phyloP scores from a whole-genome alignment of 2,329 filamentous ascomycete species.

The Arthrobotrys sinensis region DNA sequence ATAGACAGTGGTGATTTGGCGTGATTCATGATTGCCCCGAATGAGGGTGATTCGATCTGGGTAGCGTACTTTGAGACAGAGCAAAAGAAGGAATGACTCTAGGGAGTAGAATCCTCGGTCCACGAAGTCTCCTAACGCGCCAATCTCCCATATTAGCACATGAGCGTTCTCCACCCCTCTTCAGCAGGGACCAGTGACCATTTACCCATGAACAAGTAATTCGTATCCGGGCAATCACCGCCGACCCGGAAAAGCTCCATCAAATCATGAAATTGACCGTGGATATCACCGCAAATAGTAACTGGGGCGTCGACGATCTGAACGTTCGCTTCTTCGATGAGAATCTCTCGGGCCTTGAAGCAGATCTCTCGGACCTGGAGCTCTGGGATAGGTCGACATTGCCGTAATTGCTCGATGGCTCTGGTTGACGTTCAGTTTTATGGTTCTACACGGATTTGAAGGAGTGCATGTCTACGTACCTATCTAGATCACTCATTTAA shows the following conservation, averaged over 20 bases:
- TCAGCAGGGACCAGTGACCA: slow-evolving; percentile 19
- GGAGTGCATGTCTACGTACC: slow-evolving; percentile 71
- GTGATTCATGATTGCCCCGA: slow-evolving; percentile 93
- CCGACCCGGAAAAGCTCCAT: slow-evolving; percentile 97
- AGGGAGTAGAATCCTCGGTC: slow-evolving; percentile 98
- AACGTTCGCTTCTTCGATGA: slow-evolving; percentile 98
- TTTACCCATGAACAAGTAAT: slow-evolving; percentile 94
- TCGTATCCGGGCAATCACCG: slow-evolving; percentile 93
- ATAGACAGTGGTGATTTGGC: slow-evolving; percentile 97
- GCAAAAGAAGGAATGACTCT: slow-evolving; percentile 93
- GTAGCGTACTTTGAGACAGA: slow-evolving; percentile 97
- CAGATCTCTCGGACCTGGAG: slow-evolving; percentile 95
- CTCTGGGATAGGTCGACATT: slow-evolving; percentile 96
- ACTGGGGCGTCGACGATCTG: slow-evolving; percentile 95
- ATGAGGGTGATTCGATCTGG: slow-evolving; percentile 97
- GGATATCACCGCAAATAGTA: slow-evolving; percentile 97
- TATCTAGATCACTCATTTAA: slow-evolving; percentile 92
- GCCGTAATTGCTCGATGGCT: slow-evolving; percentile 93
- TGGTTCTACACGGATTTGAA: slow-evolving; percentile 16
- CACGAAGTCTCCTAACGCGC: slow-evolving; percentile 84
- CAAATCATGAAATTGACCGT: slow-evolving; percentile 95
- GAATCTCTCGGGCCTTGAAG: slow-evolving; percentile 93
- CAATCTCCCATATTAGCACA: slow-evolving; percentile 21
- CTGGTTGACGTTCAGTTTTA: slow-evolving; percentile 69
- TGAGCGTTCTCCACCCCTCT: background rate